phyloP scores from a whole-genome alignment of 129 eudicot species.

The Cynara cardunculus region DNA sequence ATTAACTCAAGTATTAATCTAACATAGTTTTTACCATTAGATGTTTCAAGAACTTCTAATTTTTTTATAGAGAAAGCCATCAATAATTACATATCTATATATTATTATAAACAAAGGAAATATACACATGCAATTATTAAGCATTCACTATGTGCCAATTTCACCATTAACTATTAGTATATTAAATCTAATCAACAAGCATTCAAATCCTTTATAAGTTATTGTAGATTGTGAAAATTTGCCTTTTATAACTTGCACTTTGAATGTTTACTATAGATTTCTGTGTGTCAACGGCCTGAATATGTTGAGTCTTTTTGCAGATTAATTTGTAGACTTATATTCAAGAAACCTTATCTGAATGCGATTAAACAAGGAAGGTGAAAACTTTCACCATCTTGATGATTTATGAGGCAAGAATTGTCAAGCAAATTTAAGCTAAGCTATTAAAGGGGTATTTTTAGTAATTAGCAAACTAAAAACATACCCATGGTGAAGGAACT shows the following conservation, averaged over 20 bases:
- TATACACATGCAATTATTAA: not conserved
- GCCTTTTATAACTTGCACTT: no score
- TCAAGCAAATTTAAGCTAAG: not conserved
- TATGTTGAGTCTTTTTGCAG: not conserved
- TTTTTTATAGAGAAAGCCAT: not conserved
- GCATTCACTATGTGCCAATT: not conserved
- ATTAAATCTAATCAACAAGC: not conserved
- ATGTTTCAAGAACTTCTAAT: not conserved
- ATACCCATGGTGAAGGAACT: slow-evolving; percentile 90
- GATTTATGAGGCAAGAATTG: not conserved
- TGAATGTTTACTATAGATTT: no score
- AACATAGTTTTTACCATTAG: not conserved
- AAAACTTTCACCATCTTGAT: not conserved
- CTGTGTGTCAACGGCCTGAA: no score
- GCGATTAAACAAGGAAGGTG: not conserved
- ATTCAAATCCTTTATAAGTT: not conserved
- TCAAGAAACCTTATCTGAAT: not conserved
- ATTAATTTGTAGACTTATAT: no score
- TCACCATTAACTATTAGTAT: not conserved
- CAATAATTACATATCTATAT: not conserved
- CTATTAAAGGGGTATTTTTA: not conserved
- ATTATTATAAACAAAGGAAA: not conserved
- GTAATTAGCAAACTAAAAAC: not conserved
- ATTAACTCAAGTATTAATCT: not conserved
- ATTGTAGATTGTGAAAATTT: not conserved